Evolutionary conservation across 2,329 filamentous ascomycete genomes (phyloP), one percentile per base, ranked within the genome.

Genomic region (Rugonectria rugulosa): DNA sequence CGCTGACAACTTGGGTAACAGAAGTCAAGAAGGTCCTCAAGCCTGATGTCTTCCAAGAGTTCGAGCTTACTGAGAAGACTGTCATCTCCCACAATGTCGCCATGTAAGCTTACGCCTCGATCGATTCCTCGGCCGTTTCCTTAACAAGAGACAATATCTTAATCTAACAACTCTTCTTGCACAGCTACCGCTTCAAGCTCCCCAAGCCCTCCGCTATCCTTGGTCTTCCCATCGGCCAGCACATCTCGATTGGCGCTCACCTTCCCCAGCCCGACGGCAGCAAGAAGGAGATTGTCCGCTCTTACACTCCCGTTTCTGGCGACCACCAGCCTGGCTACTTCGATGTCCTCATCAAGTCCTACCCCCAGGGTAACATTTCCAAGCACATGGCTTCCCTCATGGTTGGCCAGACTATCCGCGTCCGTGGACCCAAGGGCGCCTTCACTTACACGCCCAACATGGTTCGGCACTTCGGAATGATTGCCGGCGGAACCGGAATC

Each of bases 401-500:
- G 61, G 83, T 97, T 57, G 93, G 94, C 59, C 87, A 96, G 76
- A 88, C 84, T 59, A 95, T 99, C 83, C 91, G 91, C 73, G 89
- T 98, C 68, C 88, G 86, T 68, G 95, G 95, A 9, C 95, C 95
- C 76, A 98, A 98, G 84, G 95, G 95, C 67, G 94, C 94, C 68
- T 97, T 99, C 83, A 91, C 96, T 61, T 99, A 99, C 80, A 91
- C 89, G 15, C 92, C 94, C 68, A 97, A 97, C 82, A 94, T 99
- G 90, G 91, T 94, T 68, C 88, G 91, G 63, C 91, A 91, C 77
- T 96, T 99, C 66, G 95, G 93, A 72, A 99, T 99, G 95, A 91
- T 99, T 72, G 92, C 95, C 62, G 95, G 95, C 65, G 95, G 95
- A 63, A 98, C 95, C 27, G 95, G 95, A 67, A 98, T 99, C 75